Evolutionary conservation across 495 filamentous ascomycete genomes (phyloP), one percentile per base, ranked within the genome.

Genomic region (Lepraria neglecta): DNA sequence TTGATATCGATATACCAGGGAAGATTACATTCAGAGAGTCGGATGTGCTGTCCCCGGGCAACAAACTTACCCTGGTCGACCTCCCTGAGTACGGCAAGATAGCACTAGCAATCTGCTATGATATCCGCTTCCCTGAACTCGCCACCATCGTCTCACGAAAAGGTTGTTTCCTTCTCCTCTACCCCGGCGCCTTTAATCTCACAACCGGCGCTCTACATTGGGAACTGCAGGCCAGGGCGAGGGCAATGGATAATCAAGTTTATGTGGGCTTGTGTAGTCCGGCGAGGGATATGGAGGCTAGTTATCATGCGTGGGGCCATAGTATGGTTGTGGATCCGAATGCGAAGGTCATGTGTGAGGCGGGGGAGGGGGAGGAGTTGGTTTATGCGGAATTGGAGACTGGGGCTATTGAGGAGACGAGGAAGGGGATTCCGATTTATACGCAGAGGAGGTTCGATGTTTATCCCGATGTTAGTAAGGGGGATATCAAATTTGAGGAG

Each of bases 1-100:
- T 99, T 76, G 94, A 99, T 76, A 99, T 99, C 67, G 87, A 92
- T 71, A 99, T 99, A 68, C 94, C 94, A 2, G 92, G 90, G 33
- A 89, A 90, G 72, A 96, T 99, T 71, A 85, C 70, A 15, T 99
- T 99, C 77, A 82, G 82, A 61, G 94, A 99, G 74, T 89, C 84
- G 56, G 91, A 96, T 52, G 90, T 96, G 9, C 79, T 99, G 21
- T 85, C 80, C 1, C 87, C 94, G 0, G 94, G 94, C 0, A 84
- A 90, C 72, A 82, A 86, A 64, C 66, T 95, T 46, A 95, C 92
- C 0, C 70, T 97, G 0, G 75, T 97, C 24, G 87, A 95, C 55
- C 74, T 95, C 6, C 88, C 90, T 3, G 89, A 88, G 57, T 96
- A 94, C 69, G 94, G 94, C 44, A 83, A 80, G 61, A 80, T 98